Conservation (phyloP, 2,329 filamentous ascomycete genomes). For the Penicillium sp. region DNA sequence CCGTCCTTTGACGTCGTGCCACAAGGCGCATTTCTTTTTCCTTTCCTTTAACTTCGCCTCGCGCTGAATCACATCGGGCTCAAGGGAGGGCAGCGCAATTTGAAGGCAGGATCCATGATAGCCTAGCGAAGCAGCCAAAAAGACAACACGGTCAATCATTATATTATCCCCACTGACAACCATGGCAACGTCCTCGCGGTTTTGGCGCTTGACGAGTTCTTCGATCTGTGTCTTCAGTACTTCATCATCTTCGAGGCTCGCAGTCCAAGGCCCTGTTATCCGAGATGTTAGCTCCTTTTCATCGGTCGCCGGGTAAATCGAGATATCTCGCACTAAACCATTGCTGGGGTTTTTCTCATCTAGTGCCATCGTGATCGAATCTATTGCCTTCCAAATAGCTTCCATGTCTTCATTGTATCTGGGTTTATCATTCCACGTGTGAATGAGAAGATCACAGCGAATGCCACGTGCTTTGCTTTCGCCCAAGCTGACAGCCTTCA, state of each 20-base stretch:
- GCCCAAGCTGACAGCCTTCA: not conserved
- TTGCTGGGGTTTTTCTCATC: not conserved
- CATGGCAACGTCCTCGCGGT: not conserved
- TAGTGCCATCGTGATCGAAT: not conserved
- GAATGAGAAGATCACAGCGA: not conserved
- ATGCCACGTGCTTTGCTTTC: not conserved
- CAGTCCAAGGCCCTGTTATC: not conserved
- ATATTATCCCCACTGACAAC: not conserved
- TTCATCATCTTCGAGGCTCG: not conserved
- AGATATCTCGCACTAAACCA: not conserved
- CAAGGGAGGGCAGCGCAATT: no score
- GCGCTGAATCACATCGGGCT: not conserved
- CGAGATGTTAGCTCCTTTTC: not conserved
- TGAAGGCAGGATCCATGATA: not conserved
- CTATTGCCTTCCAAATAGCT: not conserved
- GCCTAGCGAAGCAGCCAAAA: not conserved
- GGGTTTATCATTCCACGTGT: not conserved
- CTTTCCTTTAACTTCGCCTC: no score
- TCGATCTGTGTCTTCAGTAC: not conserved
- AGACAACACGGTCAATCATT: no score
- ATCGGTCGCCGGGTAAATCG: not conserved
- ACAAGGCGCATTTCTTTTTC: not conserved
- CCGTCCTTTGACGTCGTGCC: not conserved
- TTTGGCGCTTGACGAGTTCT: not conserved
- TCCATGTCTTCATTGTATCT: not conserved